Evolutionary conservation across 768 basidiomycete genomes (phyloP), one percentile per base, ranked within the genome.

Genomic region (Tylopilus rubrobrunneus): DNA sequence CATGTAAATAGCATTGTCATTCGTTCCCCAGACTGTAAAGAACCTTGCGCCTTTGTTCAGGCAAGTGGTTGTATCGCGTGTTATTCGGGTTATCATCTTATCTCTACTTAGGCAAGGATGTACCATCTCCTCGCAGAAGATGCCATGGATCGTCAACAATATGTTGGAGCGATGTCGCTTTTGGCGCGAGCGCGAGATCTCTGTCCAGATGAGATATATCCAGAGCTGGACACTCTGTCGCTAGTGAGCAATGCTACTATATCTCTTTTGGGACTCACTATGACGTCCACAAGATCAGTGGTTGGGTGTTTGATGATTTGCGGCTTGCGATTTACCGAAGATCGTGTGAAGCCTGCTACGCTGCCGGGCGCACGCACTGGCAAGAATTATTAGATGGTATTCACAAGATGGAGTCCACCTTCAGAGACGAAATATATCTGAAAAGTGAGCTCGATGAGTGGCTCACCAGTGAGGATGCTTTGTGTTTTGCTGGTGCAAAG

Each of bases 301-400:
- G 63, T 19, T 64, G 63, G 62, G 33, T 28, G 11, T 62, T 64
- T 28, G 52, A 53, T 34, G 55, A 12, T 11, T 29, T 65, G 28
- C 52, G 44, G 40, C 41, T 56, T 33, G 5, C 41, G 11, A 45
- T 64, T 21, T 31, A 52, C 31, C 55, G 10, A 14, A 40, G 52
- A 27, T 47, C 29, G 33, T 62, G 56, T 29, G 53, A 62, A 12
- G 63, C 57, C 5, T 56, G 21, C 33, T 50, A 27, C 3, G 27
- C 40, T 1, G 49, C 44, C 0, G 23, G 25, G 17, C n/a, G 8
- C 6, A 28, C 19, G 5, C 19, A 19, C 19, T 19, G 19, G 19
- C 50, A 51, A 29, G 51, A 53, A 0, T 11, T 28, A 19, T 37
- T 51, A 11, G 48, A 54, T 11, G 33, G 29, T 1, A 43, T 62